Evolutionary conservation across 179 eudicot genomes (phyloP).

Genomic region (Silene noctiflora): DNA sequence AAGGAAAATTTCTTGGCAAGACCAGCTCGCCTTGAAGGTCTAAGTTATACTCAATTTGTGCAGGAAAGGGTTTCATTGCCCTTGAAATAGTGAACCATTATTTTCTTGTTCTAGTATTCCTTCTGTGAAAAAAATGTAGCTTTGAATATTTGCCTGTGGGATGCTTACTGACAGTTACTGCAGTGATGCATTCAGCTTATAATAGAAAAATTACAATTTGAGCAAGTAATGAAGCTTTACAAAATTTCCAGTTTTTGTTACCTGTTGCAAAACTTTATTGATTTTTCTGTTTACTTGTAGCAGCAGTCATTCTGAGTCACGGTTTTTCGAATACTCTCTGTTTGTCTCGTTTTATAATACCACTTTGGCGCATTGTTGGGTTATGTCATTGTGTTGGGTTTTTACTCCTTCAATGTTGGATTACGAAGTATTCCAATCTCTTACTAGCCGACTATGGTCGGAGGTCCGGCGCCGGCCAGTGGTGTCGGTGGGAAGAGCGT

Average conservation of each 20-base stretch:
- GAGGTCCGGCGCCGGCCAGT: no score
- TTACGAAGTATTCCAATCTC: no score
- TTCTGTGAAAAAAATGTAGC: slow-evolving; percentile 16
- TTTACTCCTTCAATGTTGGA: no score
- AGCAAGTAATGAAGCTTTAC: not conserved
- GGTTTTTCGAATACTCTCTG: no score
- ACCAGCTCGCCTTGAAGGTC: slow-evolving; percentile 36
- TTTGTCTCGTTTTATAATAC: no score
- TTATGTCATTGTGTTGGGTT: no score
- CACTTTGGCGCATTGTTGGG: no score
- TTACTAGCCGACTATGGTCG: no score
- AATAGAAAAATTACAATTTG: slow-evolving; percentile 1
- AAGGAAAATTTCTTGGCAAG: slow-evolving; percentile 44
- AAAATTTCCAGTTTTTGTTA: not conserved
- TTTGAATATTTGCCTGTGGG: not conserved
- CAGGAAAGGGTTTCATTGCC: slow-evolving; percentile 18
- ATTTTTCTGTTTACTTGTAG: not conserved
- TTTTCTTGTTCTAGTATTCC: slow-evolving; percentile 18
- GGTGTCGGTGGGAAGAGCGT: no score
- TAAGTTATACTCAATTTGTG: slow-evolving; percentile 23
- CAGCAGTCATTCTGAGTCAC: not conserved
- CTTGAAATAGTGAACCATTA: slow-evolving; percentile 27
- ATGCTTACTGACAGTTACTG: not conserved
- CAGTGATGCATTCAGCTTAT: not conserved
- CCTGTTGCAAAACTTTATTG: not conserved